Base-by-base conservation (phyloP, 306 rosid species). In the Sicyos baderoa region DNA sequence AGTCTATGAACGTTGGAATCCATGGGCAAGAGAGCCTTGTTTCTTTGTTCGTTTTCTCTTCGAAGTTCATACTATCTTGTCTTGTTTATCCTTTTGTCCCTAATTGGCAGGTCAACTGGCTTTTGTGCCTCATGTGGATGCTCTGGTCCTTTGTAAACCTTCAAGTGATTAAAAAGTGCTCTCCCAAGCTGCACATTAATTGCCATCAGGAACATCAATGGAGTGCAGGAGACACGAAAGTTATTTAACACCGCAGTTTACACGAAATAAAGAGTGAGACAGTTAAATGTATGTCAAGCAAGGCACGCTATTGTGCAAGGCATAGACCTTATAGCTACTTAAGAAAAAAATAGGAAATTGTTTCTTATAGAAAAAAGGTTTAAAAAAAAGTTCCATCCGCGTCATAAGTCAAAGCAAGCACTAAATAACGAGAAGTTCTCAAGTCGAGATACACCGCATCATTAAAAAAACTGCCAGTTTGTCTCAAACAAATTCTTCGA, bases 101-200 rank as follows among this genome's bases (percentile, higher is more conserved):
- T 84, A 25, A 93, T 85, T 17, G 97, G 99, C 62, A 93, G 85
- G 0, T 88, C 90, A 5, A 81, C n/a, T 15, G 97, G 96, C 85
- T 74, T 79, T 80, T 93, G 99, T 6, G 97, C 99, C 66, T 81
- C 86, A 7, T 90, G 99, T 25, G 97, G 99, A 80, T 93, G 99
- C 63, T 88, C 88, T 0, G 89, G 95, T 27, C 99, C 96, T 74
- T 76, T 76, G 72, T 93, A 93, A 52, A 93, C 97, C 90, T 93
- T 93, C 27, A 93, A 79, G 82, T 88, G 97, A 79, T 84, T 90
- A 85, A 94, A 94, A 51, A 94, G 88, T 35, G 70, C 79, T 75
- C 97, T 86, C 70, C 99, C 99, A 83, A 93, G 99, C 96, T 93
- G 94, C 90, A 86, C 27, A 75, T 22, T 32, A 17, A 19, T 25